Conservation (phyloP, 768 basidiomycete species). For the Boletus sensibilis region DNA sequence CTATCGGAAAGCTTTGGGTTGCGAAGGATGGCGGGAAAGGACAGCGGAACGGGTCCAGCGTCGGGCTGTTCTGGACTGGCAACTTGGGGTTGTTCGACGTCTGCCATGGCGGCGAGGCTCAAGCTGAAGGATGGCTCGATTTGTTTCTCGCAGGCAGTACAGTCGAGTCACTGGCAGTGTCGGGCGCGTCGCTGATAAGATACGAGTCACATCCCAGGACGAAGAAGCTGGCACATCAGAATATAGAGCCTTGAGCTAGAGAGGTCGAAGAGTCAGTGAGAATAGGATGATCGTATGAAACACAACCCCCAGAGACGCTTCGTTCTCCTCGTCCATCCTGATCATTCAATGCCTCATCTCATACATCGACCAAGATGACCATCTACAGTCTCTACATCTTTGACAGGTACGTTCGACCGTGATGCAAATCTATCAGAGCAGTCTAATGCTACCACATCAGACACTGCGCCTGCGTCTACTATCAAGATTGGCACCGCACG, state of each 20-base stretch:
- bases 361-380: constrained; percentile 52
- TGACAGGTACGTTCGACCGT: constrained; percentile 55
- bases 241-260: too few species aligned
- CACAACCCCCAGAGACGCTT: too few species aligned
- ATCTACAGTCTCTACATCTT: constrained; percentile 93
- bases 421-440: neutral
- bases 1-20: constrained; percentile 52
- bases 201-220: too few species aligned
- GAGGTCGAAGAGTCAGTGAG: too few species aligned
- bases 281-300: too few species aligned
- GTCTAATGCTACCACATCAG: constrained; percentile 38
- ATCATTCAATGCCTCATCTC: neutral
- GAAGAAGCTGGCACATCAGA: too few species aligned
- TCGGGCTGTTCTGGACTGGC: neutral
- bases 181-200: neutral
- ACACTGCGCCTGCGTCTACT: constrained; percentile 91
- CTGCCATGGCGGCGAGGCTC: constrained; percentile 5
- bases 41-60: constrained; percentile 48
- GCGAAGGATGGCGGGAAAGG: constrained; percentile 70
- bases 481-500: constrained; percentile 92
- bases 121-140: neutral
- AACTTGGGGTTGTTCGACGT: neutral
- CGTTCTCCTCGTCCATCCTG: too few species aligned
- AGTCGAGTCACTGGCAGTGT: neutral
- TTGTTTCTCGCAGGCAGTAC: neutral